Conservation (phyloP, 805 yeast genomes). For the Brettanomyces bruxellensis region DNA sequence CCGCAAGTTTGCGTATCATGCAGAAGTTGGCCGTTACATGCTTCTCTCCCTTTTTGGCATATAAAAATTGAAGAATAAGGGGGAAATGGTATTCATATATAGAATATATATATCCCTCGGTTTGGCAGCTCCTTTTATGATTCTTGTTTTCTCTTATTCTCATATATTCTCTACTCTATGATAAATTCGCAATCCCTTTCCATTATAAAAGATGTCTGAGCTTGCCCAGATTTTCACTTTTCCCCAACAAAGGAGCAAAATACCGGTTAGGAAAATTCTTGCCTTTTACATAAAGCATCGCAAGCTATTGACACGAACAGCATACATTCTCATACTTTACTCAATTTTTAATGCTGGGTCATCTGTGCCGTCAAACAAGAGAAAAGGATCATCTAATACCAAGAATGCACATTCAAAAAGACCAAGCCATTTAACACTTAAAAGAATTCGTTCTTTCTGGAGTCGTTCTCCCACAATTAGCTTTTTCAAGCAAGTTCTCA, state of each 20-base stretch:
- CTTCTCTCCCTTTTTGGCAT: no score
- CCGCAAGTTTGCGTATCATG: no score
- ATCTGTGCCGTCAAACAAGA: conserved; percentile 2
- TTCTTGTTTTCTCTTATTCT: no score
- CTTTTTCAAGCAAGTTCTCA: conserved; percentile 8
- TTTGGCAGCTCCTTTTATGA: no score
- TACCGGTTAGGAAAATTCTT: background rate
- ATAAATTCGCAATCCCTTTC: no score
- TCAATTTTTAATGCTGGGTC: conserved; percentile 21
- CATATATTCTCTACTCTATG: no score
- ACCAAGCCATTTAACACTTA: background rate
- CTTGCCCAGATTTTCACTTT: background rate
- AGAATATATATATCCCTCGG: no score
- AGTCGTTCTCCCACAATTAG: conserved; percentile 12
- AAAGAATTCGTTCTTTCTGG: background rate
- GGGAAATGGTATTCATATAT: no score
- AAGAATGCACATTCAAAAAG: no score
- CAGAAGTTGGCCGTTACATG: no score
- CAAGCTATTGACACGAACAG: conserved; percentile 12
- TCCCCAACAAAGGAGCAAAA: background rate
- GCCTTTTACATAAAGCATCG: conserved; percentile 15
- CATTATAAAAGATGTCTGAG: background rate
- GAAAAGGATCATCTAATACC: background rate
- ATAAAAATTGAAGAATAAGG: no score
- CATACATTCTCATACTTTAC: conserved; percentile 16